Base-by-base conservation (phyloP, 148 eudicot genomes). In the Rhododendron williamsianum region DNA sequence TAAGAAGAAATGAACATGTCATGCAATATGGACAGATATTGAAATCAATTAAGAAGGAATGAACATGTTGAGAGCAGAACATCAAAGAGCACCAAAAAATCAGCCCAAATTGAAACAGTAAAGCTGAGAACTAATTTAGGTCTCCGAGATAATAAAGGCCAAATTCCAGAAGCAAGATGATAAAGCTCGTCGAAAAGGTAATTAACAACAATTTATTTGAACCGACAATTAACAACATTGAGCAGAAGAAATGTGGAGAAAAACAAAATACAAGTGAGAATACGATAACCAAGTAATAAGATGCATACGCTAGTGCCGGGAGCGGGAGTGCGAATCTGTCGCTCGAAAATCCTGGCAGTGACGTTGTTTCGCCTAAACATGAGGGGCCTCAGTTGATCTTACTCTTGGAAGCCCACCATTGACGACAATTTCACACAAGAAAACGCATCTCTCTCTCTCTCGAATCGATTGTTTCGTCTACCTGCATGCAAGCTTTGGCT, bases 341-440 rank as follows among this genome's bases (percentile, higher is more conserved):
- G 98, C 88, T 95, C 92, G 85, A 95, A 95, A 87, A 95, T 87
- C 89, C 98, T 91, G 80, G 95, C 95, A 84, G 92, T 87, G 85
- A 95, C 88, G 88, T 95, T 95, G 91, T 90, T 93, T 88, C 91
- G 92, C 89, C 82, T 94, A 91, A 91, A 94, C 98, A 95, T 95
- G 89, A 90, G 94, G 76, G 76, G 41, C 38, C 76, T 71, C 41
- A 71, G 76, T 71, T 71, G 76, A 13, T 71, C 41, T 71, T 71
- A 76, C 81, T 41, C 65, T 80, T 23, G 23, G 65, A 77, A 69
- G 33, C 84, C 74, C 30, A 38, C 73, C 84, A 82, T 65, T 63
- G 30, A 60, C 25, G 38, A 23, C 5, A 21, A 18, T 41, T 74
- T 74, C 43, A 8, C 25, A 38, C 43, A 18, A 35, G 38, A 6